Evolutionary conservation across 202 grass and related monocot species (phyloP), one percentile per base, ranked within the genome.

Genomic region (Dendrocalamus latiflorus): DNA sequence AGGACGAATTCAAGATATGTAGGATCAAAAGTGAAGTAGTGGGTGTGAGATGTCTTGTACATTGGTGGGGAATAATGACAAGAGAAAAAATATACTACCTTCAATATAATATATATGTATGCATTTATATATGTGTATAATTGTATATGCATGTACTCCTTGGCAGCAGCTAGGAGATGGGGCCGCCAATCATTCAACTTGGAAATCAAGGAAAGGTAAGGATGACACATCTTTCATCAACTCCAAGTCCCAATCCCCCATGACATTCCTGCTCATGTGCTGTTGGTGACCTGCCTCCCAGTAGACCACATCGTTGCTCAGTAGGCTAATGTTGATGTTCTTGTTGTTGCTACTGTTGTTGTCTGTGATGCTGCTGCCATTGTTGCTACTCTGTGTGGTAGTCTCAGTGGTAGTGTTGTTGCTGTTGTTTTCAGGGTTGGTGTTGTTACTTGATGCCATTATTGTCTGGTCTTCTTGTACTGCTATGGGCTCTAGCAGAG

Each of bases 131-230:
- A 20, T 84, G 60, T 84, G 30, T 65, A 80, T 88, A 72, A 28
- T 42, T 61, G 55, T 85, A 58, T 86, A 88, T 88, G 79, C 81
- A 78, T 67, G 73, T 78, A 60, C 13, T 78, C 62, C 20, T 81
- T 62, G 66, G 49, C 38, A 85, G 64, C 37, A 76, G 70, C 45
- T 90, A 72, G 88, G 65, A 60, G 77, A 55, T 74, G 37, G 34
- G n/a, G 53, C 58, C 36, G 11, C 49, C 55, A 74, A 91, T 90
- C 91, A 97, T 78, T 97, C 94, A 82, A 97, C 91, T 90, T 93
- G 94, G 71, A 93, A 91, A 90, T 93, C 94, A 93, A 97, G 94
- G 87, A 93, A 97, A 86, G 94, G 91, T 71, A 89, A 82, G 64
- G 82, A 93, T 65, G 90, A 97, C 72, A 93, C 88, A 71, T 93